Base-by-base conservation (phyloP, 192 early-diverging fungal genomes). In the Coemansia sp. region DNA sequence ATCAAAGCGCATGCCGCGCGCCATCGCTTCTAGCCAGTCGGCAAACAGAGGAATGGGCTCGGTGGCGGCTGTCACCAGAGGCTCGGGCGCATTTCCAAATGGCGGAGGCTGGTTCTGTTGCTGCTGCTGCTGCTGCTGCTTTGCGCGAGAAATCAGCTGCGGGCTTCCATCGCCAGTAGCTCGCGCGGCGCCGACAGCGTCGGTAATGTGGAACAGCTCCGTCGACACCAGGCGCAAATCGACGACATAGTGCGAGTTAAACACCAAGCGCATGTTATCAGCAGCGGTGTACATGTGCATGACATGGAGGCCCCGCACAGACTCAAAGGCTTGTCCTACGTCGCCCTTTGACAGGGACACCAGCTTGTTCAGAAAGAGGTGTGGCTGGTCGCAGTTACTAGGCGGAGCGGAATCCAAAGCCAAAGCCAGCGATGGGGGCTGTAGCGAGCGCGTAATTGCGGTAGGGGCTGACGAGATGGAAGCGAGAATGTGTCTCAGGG, bases 231-330 rank as follows among this genome's bases (percentile, higher is more conserved):
- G 51, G n/a, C 66, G 60, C 66, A 76, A 2, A 25, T 76, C 72
- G 8, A 76, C 57, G 2, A 68, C 62, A 23, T 65, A 76, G 14
- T 62, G 65, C 54, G 65, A 68, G 21, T 76, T 76, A 37, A 76
- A 76, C 41, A 76, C 72, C 21, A 76, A 50, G 0, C 72, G 60
- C 27, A 76, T 63, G 37, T 68, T 76, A 40, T 76, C 72, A 8
- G 62, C 57, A 4, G 72, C 65, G 3, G 72, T 76, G 45, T 76
- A 76, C 72, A 76, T 76, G 27, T 64, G 66, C 72, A 65, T 61
- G 23, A 76, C 63, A 23, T 68, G 39, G 37, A 76, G 53, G 0
- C 56, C 72, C 6, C 54, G 37, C 32, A 76, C 61, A 0, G 56
- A 57, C 22, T 56, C 65, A 50, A 76, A 76, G 18, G 58, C 65